Percentiles rank a stretch among this genome's conserved stretches.
phyloP scores from a whole-genome alignment of 2,329 filamentous ascomycete species.

The Cladophialophora exuberans region DNA sequence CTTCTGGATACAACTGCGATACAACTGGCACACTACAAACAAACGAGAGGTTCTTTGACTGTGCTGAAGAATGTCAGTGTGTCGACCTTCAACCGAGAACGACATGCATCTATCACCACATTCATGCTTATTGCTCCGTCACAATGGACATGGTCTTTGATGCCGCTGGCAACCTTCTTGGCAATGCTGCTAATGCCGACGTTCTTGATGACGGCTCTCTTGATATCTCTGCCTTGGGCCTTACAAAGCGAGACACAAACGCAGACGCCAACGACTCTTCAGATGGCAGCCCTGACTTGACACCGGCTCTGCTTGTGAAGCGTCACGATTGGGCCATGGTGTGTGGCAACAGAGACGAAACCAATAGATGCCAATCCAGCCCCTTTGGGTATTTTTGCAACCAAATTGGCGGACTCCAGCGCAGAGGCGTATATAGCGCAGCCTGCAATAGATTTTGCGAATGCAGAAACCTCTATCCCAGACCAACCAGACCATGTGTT shows the following conservation, averaged over 20 bases:
- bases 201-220: slow-evolving; percentile 2
- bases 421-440: neutral
- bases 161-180: neutral
- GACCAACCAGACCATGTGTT: too few species aligned
- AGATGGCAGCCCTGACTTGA: neutral
- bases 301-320: neutral
- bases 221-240: neutral
- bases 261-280: neutral
- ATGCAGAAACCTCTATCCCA: slow-evolving; percentile 7
- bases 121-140: neutral
- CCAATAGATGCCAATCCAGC: neutral
- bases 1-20: neutral
- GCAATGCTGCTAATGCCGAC: neutral
- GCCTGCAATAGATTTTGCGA: neutral
- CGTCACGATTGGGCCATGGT: neutral
- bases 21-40: neutral
- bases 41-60: neutral
- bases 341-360: neutral
- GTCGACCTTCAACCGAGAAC: neutral
- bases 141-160: neutral
- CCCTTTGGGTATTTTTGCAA: neutral
- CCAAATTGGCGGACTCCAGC: neutral
- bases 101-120: neutral
- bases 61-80: neutral
- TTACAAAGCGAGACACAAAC: neutral